These are phyloP conservation scores for Mortierella sp. DNA, from an alignment of 371 early-diverging fungal species.

Conservation along the genomic window DNA sequence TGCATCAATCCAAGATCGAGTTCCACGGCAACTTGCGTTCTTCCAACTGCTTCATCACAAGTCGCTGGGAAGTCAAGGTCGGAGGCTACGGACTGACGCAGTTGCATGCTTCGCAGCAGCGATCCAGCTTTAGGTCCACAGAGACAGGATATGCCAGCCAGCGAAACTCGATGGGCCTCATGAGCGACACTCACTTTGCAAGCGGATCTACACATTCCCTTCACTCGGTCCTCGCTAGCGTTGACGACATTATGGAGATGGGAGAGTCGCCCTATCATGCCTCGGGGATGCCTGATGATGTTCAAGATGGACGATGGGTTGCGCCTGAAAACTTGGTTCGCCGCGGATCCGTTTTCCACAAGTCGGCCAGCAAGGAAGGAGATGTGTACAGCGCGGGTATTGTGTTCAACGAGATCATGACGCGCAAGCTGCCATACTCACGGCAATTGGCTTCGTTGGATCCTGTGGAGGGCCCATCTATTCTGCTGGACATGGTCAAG, in stretches of 20 bases:
- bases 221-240: slow-evolving; percentile 2
- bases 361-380: slow-evolving; percentile 23
- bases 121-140: slow-evolving; percentile 9
- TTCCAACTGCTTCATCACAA: slow-evolving; percentile 59
- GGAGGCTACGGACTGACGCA: slow-evolving; percentile 58
- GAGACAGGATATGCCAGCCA: slow-evolving; percentile 3
- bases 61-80: slow-evolving; percentile 66
- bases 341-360: slow-evolving; percentile 17
- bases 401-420: slow-evolving; percentile 64
- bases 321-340: slow-evolving; percentile 47
- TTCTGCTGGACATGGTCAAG: slow-evolving; percentile 38
- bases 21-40: slow-evolving; percentile 60
- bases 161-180: slow-evolving; percentile 25
- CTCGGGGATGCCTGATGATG: slow-evolving; percentile 10
- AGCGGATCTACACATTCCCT: slow-evolving; percentile 18
- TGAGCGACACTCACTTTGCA: slow-evolving; percentile 22
- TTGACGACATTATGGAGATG: slow-evolving; percentile 19
- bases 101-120: slow-evolving; percentile 41
- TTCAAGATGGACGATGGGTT: slow-evolving; percentile 43
- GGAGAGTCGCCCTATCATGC: slow-evolving; percentile 10
- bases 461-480: slow-evolving; percentile 22
- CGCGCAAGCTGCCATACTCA: slow-evolving; percentile 57
- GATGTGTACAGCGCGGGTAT: slow-evolving; percentile 57
- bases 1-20: slow-evolving; percentile 60
- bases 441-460: slow-evolving; percentile 30